Evolutionary conservation across 1,284 basidiomycete species (phyloP), one percentile per base, ranked within the genome.

Genomic region (Retiboletus flavoniger): DNA sequence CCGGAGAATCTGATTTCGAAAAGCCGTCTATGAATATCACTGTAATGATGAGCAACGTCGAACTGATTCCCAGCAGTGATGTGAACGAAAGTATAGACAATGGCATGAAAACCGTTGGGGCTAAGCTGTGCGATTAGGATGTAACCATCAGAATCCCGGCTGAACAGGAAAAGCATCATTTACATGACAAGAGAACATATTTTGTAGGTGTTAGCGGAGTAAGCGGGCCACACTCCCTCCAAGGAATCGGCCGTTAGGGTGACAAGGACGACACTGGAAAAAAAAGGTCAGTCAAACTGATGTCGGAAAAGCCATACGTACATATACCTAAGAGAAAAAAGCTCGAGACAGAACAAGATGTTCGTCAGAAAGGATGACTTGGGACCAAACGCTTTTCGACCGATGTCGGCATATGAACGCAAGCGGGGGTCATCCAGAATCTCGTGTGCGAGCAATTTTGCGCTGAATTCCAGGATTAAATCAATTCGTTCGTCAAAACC

Each of bases 11-110:
- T n/a, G 70, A 70, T 74, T 95, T 95, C 51, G 85, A 80, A 45
- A 93, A 75, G 0, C 95, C 95, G 68, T 98, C 95, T 50, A 90
- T 75, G 40, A 96, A 76, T 58, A 98, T 82, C 38, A 96, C 93
- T 44, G 81, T 61, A 45, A 95, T 81, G 45, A 98, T 80, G 32
- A 91, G 75, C 36, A 94, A 62, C 0, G 90, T 90, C 3, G 92
- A 93, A 11, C 90, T 59, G 46, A 95, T 89, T 39, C 91, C 93
- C 40, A 96, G 68, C 29, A 96, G 79, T 1, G 93, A 95, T 0
- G 93, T 86, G 62, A 92, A 87, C 0, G 93, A 94, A 26, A 97
- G 80, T 39, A 93, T 73, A 16, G 87, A 88, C 3, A 96, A 77
- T 0, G 94, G 93, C 50, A 95, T 74, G 62, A 95, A 89, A 21